Percentiles rank a stretch among this genome's conserved stretches.
Conservation (phyloP, 768 basidiomycete species). For the Trametopsis cervina region DNA sequence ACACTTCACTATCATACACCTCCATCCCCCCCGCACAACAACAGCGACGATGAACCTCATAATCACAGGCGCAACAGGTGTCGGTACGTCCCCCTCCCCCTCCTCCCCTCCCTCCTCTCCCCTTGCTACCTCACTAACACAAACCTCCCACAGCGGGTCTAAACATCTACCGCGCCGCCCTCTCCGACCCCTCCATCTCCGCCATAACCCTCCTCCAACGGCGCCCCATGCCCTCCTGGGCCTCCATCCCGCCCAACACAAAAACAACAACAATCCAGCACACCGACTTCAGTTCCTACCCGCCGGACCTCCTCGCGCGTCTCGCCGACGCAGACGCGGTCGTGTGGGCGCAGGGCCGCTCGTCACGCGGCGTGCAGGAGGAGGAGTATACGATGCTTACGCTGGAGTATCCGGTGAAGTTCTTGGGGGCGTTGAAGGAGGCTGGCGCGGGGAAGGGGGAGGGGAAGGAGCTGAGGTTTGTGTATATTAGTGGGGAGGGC, state of each 20-base stretch:
- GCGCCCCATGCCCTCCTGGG: slow-evolving; percentile 27
- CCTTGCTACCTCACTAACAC: background rate
- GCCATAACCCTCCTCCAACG: slow-evolving; percentile 29
- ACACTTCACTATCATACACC: background rate
- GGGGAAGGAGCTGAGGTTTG: slow-evolving; percentile 29
- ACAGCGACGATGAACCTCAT: slow-evolving; percentile 26
- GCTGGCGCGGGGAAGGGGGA: slow-evolving; percentile 20
- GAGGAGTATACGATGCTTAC: slow-evolving; percentile 29
- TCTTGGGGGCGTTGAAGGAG: slow-evolving; percentile 24
- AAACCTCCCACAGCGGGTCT: slow-evolving; percentile 28
- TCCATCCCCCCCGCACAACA: background rate
- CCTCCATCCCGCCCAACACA: slow-evolving; percentile 22
- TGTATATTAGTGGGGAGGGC: slow-evolving; percentile 31
- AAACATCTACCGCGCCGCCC: slow-evolving; percentile 26
- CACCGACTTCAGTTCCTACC: slow-evolving; percentile 28
- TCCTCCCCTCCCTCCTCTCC: background rate
- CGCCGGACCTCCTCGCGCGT: slow-evolving; percentile 21
- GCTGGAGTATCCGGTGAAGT: slow-evolving; percentile 28
- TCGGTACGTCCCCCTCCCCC: slow-evolving; percentile 16
- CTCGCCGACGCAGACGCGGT: slow-evolving; percentile 29
- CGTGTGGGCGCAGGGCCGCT: slow-evolving; percentile 31
- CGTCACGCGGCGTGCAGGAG: slow-evolving; percentile 23
- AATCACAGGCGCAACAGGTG: slow-evolving; percentile 30
- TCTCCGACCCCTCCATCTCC: slow-evolving; percentile 23
- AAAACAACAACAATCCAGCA: slow-evolving; percentile 28